Base-by-base conservation (phyloP, 352 stramenopile species). In the Pythium brachiatum region DNA sequence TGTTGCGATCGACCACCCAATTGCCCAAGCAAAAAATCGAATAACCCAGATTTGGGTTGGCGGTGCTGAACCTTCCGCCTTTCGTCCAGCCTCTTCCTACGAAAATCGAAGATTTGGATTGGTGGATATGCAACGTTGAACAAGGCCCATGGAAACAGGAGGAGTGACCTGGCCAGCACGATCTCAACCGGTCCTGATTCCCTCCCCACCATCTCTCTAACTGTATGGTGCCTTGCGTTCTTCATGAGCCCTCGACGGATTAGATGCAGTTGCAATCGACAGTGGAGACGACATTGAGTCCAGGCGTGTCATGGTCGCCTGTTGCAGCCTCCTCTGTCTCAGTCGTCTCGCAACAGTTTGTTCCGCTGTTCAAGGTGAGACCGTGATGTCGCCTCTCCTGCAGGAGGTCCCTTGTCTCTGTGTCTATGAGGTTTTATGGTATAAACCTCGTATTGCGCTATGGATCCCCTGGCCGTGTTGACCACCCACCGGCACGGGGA, bases 21-120 rank as follows among this genome's bases (percentile, higher is more conserved):
- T 50, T 16, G 62, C 62, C 62, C 62, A 62, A 62, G 18, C 12
- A n/a, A 39, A 68, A 68, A 27, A 36, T 47, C 21, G 54, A 68
- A 68, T 63, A 62, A 68, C 55, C 62, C 60, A 67, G 7, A 18
- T 16, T 15, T 18, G 26, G 60, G 60, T 34, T 66, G 50, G 8
- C 13, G 6, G 1, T 20, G 8, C 36, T 3, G 43, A 31, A 51
- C n/a, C n/a, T n/a, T n/a, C n/a, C n/a, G n/a, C n/a, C 16, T 9
- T 6, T 43, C 39, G 5, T n/a, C 18, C 11, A 8, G 13, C 11
- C 8, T 16, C 27, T 60, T 60, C 43, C 20, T 65, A 43, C 48
- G 58, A 65, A 65, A 65, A 65, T 65, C 58, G 58, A 65, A 65
- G 58, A 59, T 54, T 36, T 32, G 21, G 50, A 65, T 65, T 65